Base-by-base conservation (phyloP, 768 basidiomycete genomes). In the Lactarius sanguifluus region DNA sequence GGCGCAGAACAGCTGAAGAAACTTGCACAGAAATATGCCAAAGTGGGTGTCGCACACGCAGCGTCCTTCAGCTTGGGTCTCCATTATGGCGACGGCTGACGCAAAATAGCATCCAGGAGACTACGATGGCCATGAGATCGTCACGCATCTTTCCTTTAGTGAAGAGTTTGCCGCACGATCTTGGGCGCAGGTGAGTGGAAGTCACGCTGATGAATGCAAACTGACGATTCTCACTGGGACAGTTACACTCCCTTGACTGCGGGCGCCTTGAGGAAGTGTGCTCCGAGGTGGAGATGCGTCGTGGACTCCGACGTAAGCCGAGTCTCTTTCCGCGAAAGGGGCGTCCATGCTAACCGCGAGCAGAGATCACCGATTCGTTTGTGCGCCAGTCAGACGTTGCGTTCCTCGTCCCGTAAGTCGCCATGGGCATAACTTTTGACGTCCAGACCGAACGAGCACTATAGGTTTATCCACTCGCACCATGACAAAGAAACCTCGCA, bases 401-500 rank as follows among this genome's bases (percentile, higher is more conserved):
- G 16, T 68, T 66, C 32, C 59, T 67, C 2, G 23, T 68, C 20
- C 67, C 67, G 67, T 68, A 38, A 67, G 67, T 61, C 47, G 18
- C 16, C 23, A 50, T n/a, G 23, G 18, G 28, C 36, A 32, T 40
- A 5, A 13, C 7, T 36, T 60, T 13, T 23, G 23, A 36, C 15
- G 16, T 34, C 23, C 6, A 32, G 20, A 15, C 20, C 20, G 45
- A 64, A 9, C 25, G 30, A n/a, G 2, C 10, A 6, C 23, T n/a
- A 30, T 56, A 68, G 67, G 55, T 68, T 66, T 41, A 67, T 68
- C 12, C 59, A 61, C 56, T 66, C 67, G 38, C 67, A 68, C 57
- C 64, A 68, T 28, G 67, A 68, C 25, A 45, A 10, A 41, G 30
- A 34, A 40, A 68, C 56, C 34, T 68, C 62, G 18, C 38, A 2